These are phyloP conservation scores for Chamaenerion angustifolium DNA, from an alignment of 345 rosid genomes.

Conservation along the genomic window DNA sequence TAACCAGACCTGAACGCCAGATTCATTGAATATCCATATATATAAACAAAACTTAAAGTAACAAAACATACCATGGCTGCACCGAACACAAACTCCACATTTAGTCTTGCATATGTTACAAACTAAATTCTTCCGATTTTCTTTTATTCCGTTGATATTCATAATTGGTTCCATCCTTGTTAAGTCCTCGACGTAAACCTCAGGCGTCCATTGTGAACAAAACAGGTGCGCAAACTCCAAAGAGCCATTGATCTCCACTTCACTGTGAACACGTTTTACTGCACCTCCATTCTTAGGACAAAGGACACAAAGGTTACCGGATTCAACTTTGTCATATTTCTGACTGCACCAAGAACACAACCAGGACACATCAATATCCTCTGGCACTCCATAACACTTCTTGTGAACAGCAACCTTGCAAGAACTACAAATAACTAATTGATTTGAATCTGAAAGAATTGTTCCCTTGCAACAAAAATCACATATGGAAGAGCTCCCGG, in stretches of 20 bases:
- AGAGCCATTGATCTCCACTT: constrained; percentile 17
- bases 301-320: constrained; percentile 47
- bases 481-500: constrained; percentile 41
- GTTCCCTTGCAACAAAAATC: constrained; percentile 59
- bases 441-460: constrained; percentile 19
- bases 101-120: constrained; percentile 90
- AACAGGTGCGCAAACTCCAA: constrained; percentile 71
- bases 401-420: constrained; percentile 70
- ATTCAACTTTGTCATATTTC: constrained; percentile 22
- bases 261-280: constrained; percentile 44
- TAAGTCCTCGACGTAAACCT: constrained; percentile 53
- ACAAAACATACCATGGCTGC: constrained; percentile 90
- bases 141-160: constrained; percentile 48
- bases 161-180: constrained; percentile 65
- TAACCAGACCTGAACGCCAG: constrained; percentile 12
- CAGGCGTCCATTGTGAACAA: constrained; percentile 87
- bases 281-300: constrained; percentile 82
- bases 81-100: constrained; percentile 72
- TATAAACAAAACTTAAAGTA: constrained; percentile 10
- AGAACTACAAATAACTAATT: constrained; percentile 53
- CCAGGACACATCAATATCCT: constrained; percentile 42
- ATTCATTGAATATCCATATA: background rate
- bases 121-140: constrained; percentile 46
- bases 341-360: constrained; percentile 75
- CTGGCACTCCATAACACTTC: constrained; percentile 72